These are phyloP conservation scores for Marasmius fiardii DNA, from an alignment of 1,284 basidiomycete genomes.

Conservation along the genomic window DNA sequence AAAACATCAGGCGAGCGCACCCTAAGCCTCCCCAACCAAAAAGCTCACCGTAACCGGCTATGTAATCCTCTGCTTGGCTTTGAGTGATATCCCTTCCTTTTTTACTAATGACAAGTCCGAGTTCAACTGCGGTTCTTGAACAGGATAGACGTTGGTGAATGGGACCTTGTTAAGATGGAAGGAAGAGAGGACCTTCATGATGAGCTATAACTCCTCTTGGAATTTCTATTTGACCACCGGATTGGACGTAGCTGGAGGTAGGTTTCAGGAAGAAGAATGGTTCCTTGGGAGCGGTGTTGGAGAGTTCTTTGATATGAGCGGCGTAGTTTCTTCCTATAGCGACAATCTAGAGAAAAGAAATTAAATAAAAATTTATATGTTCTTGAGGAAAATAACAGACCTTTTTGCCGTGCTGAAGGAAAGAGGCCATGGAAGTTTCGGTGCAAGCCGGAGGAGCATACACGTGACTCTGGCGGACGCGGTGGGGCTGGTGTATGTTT, in stretches of 20 bases:
- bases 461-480: not conserved
- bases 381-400: not conserved
- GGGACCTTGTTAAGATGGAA: not conserved
- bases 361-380: not conserved
- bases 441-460: too few species aligned
- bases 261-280: constrained; percentile 99
- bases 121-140: not conserved
- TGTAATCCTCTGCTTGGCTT: not conserved
- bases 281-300: constrained; percentile 87
- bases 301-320: constrained; percentile 90
- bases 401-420: constrained; percentile 1
- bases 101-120: constrained; percentile 1
- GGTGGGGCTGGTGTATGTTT: not conserved
- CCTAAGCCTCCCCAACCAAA: not conserved
- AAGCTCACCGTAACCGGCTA: not conserved
- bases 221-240: constrained; percentile 81
- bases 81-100: not conserved
- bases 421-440: not conserved
- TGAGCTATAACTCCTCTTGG: constrained; percentile 84
- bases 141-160: not conserved
- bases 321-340: constrained; percentile 86
- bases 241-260: constrained; percentile 83
- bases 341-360: constrained; percentile 63
- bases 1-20: not conserved
- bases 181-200: constrained; percentile 72